Percentiles rank a stretch among this genome's conserved stretches.
phyloP scores from a whole-genome alignment of 1,284 basidiomycete genomes.

The Rhizoctonia solani region DNA sequence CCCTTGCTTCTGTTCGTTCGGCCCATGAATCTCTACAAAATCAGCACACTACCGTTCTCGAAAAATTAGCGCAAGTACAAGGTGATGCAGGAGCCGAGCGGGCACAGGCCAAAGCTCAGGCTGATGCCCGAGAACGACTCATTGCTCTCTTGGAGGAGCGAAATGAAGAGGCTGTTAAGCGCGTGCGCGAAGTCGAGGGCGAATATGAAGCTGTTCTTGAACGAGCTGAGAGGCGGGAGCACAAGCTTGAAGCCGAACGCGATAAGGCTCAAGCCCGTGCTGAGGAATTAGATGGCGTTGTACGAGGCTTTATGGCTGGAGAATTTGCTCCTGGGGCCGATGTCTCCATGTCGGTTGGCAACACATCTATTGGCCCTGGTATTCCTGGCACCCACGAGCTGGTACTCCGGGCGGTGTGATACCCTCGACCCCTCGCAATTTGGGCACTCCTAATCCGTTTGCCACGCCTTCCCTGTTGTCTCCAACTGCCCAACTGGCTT shows the following conservation, averaged over 20 bases:
- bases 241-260: constrained; percentile 64
- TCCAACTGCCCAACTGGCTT: constrained; percentile 84
- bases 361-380: constrained; percentile 4
- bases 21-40: constrained; percentile 71
- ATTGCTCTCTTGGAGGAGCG: constrained; percentile 81
- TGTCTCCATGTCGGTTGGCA: constrained; percentile 15
- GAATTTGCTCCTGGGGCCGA: constrained; percentile 28
- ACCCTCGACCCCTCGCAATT: constrained; percentile 29
- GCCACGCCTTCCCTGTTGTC: constrained; percentile 58
- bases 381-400: constrained; percentile 17
- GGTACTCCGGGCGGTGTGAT: constrained; percentile 41
- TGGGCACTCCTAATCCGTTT: constrained; percentile 21
- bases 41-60: constrained; percentile 65
- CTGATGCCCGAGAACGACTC: constrained; percentile 68
- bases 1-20: constrained; percentile 61
- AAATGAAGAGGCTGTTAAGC: constrained; percentile 74
- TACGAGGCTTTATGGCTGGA: constrained; percentile 26
- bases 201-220: constrained; percentile 76
- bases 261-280: constrained; percentile 52
- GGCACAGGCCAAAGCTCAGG: constrained; percentile 74
- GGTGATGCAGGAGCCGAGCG: constrained; percentile 79
- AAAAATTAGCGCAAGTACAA: constrained; percentile 69
- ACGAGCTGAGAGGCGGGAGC: constrained; percentile 68
- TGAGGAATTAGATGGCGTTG: constrained; percentile 43
- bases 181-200: constrained; percentile 75